These are phyloP conservation scores for Sequoiadendron giganteum DNA, from an alignment of 75 land plant species.

Conservation along the genomic window DNA sequence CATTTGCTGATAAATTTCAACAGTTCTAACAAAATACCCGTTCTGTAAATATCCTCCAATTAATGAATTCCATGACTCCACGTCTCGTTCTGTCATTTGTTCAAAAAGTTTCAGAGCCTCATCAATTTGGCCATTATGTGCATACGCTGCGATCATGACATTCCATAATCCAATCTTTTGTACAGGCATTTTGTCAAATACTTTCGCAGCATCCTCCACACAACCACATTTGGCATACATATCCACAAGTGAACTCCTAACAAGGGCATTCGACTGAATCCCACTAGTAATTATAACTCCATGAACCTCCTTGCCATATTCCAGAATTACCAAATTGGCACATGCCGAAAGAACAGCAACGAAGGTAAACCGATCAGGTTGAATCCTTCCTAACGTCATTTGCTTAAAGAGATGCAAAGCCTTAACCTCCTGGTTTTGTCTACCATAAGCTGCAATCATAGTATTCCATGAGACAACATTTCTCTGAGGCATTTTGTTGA, in stretches of 20 bases:
- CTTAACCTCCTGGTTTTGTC: conserved; percentile 36
- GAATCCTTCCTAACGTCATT: conserved; percentile 32
- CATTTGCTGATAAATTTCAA: conserved; percentile 50
- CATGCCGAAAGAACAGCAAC: conserved; percentile 63
- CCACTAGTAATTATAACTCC: conserved; percentile 32
- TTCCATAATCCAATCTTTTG: conserved; percentile 52
- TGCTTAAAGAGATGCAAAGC: conserved; percentile 48
- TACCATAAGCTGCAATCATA: conserved; percentile 54
- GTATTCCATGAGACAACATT: conserved; percentile 71
- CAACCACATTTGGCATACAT: conserved; percentile 82
- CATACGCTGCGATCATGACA: conserved; percentile 51
- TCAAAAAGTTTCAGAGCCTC: conserved; percentile 50
- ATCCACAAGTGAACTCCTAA: conserved; percentile 61
- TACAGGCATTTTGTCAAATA: conserved; percentile 44
- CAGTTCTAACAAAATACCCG: conserved; percentile 47
- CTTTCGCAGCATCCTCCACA: conserved; percentile 21
- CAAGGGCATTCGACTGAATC: conserved; percentile 29
- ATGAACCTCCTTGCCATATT: conserved; percentile 51
- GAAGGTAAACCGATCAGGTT: conserved; percentile 46
- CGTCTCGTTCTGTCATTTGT: conserved; percentile 51
- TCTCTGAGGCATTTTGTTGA: conserved; percentile 18
- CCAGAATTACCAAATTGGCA: conserved; percentile 45
- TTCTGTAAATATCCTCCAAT: conserved; percentile 60
- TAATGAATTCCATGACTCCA: conserved; percentile 58
- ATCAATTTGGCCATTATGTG: conserved; percentile 31